phyloP scores from a whole-genome alignment of 148 eudicot species.

The Camellia granthamiana region DNA sequence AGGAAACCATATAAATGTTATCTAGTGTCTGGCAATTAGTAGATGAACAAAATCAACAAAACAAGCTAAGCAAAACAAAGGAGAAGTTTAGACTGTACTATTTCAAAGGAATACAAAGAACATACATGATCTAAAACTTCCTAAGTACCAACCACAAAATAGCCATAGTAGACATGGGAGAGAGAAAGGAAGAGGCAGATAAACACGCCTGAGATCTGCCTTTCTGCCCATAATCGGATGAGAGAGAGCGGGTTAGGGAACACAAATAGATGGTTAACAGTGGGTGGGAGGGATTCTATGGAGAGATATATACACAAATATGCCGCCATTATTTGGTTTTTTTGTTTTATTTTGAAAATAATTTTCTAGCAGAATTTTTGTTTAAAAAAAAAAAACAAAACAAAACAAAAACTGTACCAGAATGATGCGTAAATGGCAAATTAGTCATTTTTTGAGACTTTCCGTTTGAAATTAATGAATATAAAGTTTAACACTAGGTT shows the following conservation, averaged over 20 bases:
- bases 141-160: background rate
- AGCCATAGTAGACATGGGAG: background rate
- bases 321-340: background rate
- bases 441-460: too few relatives aligned
- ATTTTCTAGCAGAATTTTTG: background rate
- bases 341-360: background rate
- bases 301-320: background rate
- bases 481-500: too few relatives aligned
- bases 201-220: slow-evolving; percentile 6
- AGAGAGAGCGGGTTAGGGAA: background rate
- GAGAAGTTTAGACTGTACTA: background rate
- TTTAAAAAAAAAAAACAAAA: background rate
- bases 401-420: too few relatives aligned
- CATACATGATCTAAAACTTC: background rate
- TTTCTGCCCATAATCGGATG: background rate
- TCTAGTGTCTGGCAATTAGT: background rate
- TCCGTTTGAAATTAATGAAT: too few relatives aligned
- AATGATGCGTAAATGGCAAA: too few relatives aligned
- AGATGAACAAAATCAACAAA: background rate
- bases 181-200: background rate
- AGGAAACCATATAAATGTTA: background rate
- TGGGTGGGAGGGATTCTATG: background rate
- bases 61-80: background rate
- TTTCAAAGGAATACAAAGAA: background rate
- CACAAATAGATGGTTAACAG: background rate